Conservation (phyloP, 139 green algal genomes). For the Chlamydomonas sp. region DNA sequence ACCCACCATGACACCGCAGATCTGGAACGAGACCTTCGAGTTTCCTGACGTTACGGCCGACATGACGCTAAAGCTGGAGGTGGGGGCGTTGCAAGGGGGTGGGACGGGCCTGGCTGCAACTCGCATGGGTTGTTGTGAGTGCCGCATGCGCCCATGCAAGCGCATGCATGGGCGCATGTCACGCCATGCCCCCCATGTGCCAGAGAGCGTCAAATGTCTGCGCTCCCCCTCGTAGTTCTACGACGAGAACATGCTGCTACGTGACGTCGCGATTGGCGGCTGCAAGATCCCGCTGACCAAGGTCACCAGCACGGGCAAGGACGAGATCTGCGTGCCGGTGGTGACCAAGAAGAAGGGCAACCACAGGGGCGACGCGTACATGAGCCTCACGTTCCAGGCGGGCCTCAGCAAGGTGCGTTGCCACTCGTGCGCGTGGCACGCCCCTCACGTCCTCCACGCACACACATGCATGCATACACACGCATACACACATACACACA, state of each 20-base stretch:
- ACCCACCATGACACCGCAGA: not conserved
- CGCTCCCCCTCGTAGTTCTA: slow-evolving; percentile 30
- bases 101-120: too few relatives aligned
- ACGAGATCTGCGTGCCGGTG: slow-evolving; percentile 12
- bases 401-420: not conserved
- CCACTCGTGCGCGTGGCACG: too few relatives aligned
- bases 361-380: not conserved
- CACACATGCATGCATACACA: too few relatives aligned
- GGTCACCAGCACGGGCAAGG: not conserved
- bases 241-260: slow-evolving; percentile 34
- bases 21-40: slow-evolving; percentile 33
- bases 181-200: not conserved
- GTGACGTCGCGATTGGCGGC: slow-evolving; percentile 33
- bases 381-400: slow-evolving; percentile 22
- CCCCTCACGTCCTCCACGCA: too few relatives aligned
- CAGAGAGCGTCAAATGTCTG: not conserved
- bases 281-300: slow-evolving; percentile 23
- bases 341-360: slow-evolving; percentile 14
- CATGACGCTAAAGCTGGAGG: slow-evolving; percentile 30
- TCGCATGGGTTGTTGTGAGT: too few relatives aligned
- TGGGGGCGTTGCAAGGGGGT: too few relatives aligned
- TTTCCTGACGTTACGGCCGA: slow-evolving; percentile 22
- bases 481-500: too few relatives aligned
- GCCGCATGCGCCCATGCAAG: too few relatives aligned
- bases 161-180: not conserved